Percentiles rank a stretch among this genome's conserved stretches.
These are phyloP conservation scores for Eremomyces bilateralis DNA, from an alignment of 495 filamentous ascomycete genomes.

Conservation along the genomic window DNA sequence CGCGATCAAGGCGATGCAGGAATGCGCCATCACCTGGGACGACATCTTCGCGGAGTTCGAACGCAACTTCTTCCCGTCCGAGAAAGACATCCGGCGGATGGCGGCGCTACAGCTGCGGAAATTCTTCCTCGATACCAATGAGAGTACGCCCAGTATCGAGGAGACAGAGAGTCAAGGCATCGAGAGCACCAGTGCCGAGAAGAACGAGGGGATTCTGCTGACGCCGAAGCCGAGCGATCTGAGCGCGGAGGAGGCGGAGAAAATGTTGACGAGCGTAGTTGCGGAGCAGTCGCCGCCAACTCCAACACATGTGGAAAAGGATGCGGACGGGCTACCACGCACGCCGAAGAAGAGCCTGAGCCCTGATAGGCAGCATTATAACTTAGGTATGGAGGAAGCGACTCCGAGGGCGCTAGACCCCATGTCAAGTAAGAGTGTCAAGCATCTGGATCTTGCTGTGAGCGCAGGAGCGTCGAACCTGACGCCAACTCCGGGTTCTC, in stretches of 20 bases:
- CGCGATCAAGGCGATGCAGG: conserved; percentile 69
- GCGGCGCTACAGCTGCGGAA: conserved; percentile 85
- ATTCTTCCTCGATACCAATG: conserved; percentile 75
- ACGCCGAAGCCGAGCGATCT: conserved; percentile 22
- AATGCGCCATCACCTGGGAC: conserved; percentile 90
- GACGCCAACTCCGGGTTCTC: too few relatives aligned
- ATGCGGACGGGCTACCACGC: conserved; percentile 10
- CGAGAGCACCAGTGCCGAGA: conserved; percentile 9
- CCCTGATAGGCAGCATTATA: background rate
- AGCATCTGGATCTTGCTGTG: conserved; percentile 53
- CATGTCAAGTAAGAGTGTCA: conserved; percentile 30
- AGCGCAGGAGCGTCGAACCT: too few relatives aligned
- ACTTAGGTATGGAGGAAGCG: background rate
- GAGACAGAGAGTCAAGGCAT: conserved; percentile 28
- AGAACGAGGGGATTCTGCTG: background rate
- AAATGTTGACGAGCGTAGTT: background rate
- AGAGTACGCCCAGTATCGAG: conserved; percentile 44
- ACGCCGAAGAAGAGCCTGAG: background rate
- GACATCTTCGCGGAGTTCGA: conserved; percentile 75
- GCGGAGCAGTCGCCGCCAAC: conserved; percentile 11
- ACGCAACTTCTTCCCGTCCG: conserved; percentile 80
- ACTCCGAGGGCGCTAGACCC: conserved; percentile 9
- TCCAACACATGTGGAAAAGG: conserved; percentile 49
- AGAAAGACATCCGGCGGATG: conserved; percentile 87
- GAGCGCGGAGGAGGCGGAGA: conserved; percentile 27